Conservation (phyloP, 371 early-diverging fungal species). For the Mucor mucedo region DNA sequence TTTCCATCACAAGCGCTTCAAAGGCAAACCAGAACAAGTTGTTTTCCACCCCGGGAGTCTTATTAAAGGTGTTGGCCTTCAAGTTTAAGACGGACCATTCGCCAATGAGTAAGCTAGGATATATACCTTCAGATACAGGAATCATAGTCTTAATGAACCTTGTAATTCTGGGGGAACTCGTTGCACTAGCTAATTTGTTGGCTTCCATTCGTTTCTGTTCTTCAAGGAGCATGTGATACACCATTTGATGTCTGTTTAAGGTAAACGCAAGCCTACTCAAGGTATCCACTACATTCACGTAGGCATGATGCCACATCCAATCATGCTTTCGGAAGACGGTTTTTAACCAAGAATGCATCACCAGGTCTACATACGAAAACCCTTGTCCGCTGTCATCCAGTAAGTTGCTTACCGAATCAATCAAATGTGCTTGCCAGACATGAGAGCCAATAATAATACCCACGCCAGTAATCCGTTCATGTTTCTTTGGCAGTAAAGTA, state of each 20-base stretch:
- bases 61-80: slow-evolving; percentile 51
- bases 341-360: slow-evolving; percentile 53
- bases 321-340: slow-evolving; percentile 37
- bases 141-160: slow-evolving; percentile 46
- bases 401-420: slow-evolving; percentile 41
- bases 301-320: slow-evolving; percentile 50
- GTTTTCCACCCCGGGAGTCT: slow-evolving; percentile 54
- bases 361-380: slow-evolving; percentile 53
- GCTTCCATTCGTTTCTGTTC: slow-evolving; percentile 34
- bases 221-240: slow-evolving; percentile 34
- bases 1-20: slow-evolving; percentile 61
- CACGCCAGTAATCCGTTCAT: slow-evolving; percentile 22
- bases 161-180: slow-evolving; percentile 20
- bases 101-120: slow-evolving; percentile 55
- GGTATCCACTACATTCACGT: slow-evolving; percentile 40
- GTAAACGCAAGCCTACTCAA: slow-evolving; percentile 39
- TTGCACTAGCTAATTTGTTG: slow-evolving; percentile 21
- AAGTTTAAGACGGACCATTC: slow-evolving; percentile 59
- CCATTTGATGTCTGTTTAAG: slow-evolving; percentile 28
- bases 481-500: not conserved
- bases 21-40: slow-evolving; percentile 63
- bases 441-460: slow-evolving; percentile 39
- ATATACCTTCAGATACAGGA: slow-evolving; percentile 37
- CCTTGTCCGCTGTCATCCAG: slow-evolving; percentile 37
- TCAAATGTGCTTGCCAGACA: slow-evolving; percentile 45